Percentiles rank a stretch among this genome's conserved stretches.
Evolutionary conservation across 352 stramenopile genomes (phyloP).

Genomic region (Globisporangium mamillatum): DNA sequence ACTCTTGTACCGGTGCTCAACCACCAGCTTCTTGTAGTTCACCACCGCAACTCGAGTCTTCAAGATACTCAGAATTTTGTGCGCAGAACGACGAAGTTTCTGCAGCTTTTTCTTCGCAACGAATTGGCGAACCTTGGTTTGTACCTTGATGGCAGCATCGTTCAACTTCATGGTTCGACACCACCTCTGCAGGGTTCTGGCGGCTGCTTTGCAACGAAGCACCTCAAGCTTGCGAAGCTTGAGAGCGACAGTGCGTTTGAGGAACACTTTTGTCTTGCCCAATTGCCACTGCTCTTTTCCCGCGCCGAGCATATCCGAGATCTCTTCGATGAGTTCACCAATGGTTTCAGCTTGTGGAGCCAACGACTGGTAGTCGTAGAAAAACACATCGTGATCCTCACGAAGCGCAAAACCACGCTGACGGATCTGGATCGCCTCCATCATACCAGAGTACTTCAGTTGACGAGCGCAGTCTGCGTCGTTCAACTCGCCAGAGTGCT

Average conservation of each 20-base stretch:
- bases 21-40: slow-evolving; percentile 52
- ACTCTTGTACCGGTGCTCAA: slow-evolving; percentile 49
- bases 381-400: slow-evolving; percentile 90
- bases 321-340: slow-evolving; percentile 76
- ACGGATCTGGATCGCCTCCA: slow-evolving; percentile 90
- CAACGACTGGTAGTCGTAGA: slow-evolving; percentile 88
- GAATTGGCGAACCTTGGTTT: slow-evolving; percentile 72
- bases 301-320: slow-evolving; percentile 81
- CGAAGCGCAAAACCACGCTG: slow-evolving; percentile 85
- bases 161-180: slow-evolving; percentile 64
- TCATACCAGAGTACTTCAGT: slow-evolving; percentile 91
- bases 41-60: slow-evolving; percentile 59
- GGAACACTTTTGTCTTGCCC: slow-evolving; percentile 86
- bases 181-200: slow-evolving; percentile 80
- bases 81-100: slow-evolving; percentile 53
- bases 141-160: slow-evolving; percentile 61
- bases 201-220: slow-evolving; percentile 80
- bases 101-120: slow-evolving; percentile 52
- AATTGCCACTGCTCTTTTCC: slow-evolving; percentile 89
- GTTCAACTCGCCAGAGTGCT: slow-evolving; percentile 74
- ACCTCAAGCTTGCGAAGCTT: slow-evolving; percentile 83
- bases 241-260: slow-evolving; percentile 75
- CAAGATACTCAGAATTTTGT: slow-evolving; percentile 58
- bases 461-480: slow-evolving; percentile 82
- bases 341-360: slow-evolving; percentile 84